Percentiles rank a stretch among this genome's conserved stretches.
phyloP scores from a whole-genome alignment of 2,329 filamentous ascomycete species.

The Trematosphaeria pertusa region DNA sequence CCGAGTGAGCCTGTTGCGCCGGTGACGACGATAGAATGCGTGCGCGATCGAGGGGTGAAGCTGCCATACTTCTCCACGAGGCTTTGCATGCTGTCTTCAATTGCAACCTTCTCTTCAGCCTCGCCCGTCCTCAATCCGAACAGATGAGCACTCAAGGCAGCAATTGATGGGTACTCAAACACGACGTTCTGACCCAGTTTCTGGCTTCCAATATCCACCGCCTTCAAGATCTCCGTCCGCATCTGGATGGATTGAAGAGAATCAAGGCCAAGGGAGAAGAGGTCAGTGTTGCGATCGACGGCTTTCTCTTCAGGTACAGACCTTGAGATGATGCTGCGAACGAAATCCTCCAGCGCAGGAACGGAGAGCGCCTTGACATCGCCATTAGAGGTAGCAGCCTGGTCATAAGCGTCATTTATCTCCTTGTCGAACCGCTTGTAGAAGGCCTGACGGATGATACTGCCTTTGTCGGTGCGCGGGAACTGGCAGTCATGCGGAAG shows the following conservation, averaged over 20 bases:
- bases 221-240: constrained; percentile 58
- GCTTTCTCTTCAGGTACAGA: constrained; percentile 16
- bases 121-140: constrained; percentile 50
- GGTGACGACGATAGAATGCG: constrained; percentile 59
- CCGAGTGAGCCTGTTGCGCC: constrained; percentile 72
- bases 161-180: constrained; percentile 63
- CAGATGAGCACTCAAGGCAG: constrained; percentile 55
- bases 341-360: constrained; percentile 36
- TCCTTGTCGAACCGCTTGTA: constrained; percentile 57
- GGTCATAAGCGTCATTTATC: constrained; percentile 56
- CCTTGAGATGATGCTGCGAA: constrained; percentile 22
- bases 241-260: constrained; percentile 65
- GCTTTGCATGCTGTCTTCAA: constrained; percentile 53
- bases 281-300: constrained; percentile 55
- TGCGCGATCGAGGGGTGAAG: constrained; percentile 37
- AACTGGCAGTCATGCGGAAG: constrained; percentile 56
- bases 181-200: constrained; percentile 63
- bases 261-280: constrained; percentile 66
- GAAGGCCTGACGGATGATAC: constrained; percentile 60
- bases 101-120: constrained; percentile 36
- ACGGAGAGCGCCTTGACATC: constrained; percentile 28
- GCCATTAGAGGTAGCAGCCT: constrained; percentile 11
- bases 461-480: constrained; percentile 64
- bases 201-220: constrained; percentile 55
- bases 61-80: constrained; percentile 54